Conservation (phyloP, 129 eudicot genomes). For the Centella asiatica region DNA sequence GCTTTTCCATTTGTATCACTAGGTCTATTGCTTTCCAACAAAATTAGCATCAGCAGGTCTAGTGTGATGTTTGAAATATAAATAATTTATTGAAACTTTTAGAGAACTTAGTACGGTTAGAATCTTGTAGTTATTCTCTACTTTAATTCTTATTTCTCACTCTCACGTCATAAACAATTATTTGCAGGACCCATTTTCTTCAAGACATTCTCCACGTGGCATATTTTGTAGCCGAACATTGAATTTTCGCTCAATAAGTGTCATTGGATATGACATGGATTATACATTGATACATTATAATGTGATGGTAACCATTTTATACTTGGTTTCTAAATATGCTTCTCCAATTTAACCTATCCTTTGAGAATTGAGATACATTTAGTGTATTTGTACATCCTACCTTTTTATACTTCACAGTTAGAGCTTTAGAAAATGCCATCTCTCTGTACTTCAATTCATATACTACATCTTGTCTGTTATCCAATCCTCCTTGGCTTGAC, state of each 20-base stretch:
- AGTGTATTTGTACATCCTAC: too few relatives aligned
- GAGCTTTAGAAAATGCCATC: too few relatives aligned
- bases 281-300: slow-evolving; percentile 94
- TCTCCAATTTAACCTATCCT: neutral
- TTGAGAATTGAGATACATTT: too few relatives aligned
- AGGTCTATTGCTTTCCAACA: neutral
- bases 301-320: slow-evolving; percentile 54
- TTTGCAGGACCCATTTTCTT: slow-evolving; percentile 70
- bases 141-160: neutral
- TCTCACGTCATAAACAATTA: slow-evolving; percentile 1
- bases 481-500: neutral
- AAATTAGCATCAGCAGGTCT: neutral
- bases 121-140: too few relatives aligned
- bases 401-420: neutral
- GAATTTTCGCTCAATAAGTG: slow-evolving; percentile 85
- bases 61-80: too few relatives aligned
- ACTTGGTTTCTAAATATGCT: neutral
- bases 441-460: too few relatives aligned
- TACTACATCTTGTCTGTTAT: too few relatives aligned
- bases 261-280: slow-evolving; percentile 98
- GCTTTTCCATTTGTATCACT: neutral
- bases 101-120: too few relatives aligned
- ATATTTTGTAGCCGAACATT: slow-evolving; percentile 88
- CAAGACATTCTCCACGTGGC: slow-evolving; percentile 76
- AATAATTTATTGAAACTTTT: neutral